A percentile compares a stretch with the other conserved stretches of the same genome.
Conservation (phyloP, 352 stramenopile species). For the Phytophthora cajani region DNA sequence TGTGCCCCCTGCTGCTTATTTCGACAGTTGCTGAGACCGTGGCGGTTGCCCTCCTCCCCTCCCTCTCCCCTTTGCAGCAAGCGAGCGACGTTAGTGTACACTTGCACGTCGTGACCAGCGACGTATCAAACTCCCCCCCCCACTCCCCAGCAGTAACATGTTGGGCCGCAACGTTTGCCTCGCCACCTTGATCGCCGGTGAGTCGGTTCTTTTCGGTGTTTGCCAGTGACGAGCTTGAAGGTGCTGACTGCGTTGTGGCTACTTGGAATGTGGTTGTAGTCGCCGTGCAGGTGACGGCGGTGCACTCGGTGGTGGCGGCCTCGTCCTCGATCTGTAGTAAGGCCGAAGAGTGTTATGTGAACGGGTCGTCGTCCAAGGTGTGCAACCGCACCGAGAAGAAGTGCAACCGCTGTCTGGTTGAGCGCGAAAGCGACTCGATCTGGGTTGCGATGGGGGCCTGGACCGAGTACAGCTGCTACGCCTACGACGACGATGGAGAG, state of each 20-base stretch:
- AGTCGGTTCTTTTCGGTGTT: not conserved
- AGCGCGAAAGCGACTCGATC: constrained; percentile 34
- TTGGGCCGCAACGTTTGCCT: constrained; percentile 36
- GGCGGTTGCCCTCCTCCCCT: not conserved
- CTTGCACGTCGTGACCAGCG: constrained; percentile 27
- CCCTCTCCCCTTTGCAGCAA: not conserved
- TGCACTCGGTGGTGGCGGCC: constrained; percentile 12
- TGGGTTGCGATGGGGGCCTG: constrained; percentile 26
- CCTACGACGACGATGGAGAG: constrained; percentile 37
- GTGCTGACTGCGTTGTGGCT: not conserved
- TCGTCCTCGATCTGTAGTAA: constrained; percentile 40
- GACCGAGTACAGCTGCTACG: constrained; percentile 60
- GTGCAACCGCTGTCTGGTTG: constrained; percentile 53
- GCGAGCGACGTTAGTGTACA: not conserved
- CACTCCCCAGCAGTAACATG: constrained; percentile 10
- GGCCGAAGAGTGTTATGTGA: constrained; percentile 53
- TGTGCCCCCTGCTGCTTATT: constrained; percentile 1
- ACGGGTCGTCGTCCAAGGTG: constrained; percentile 48
- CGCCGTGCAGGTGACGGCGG: constrained; percentile 27
- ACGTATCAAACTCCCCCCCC: constrained; percentile 9
- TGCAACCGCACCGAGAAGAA: constrained; percentile 51
- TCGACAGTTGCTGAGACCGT: constrained; percentile 5
- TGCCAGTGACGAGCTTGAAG: not conserved
- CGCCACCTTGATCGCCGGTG: constrained; percentile 35
- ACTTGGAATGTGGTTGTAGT: constrained; percentile 11